phyloP scores from a whole-genome alignment of 1,139 yeast genomes.

The Suhomyces anneliseae region DNA sequence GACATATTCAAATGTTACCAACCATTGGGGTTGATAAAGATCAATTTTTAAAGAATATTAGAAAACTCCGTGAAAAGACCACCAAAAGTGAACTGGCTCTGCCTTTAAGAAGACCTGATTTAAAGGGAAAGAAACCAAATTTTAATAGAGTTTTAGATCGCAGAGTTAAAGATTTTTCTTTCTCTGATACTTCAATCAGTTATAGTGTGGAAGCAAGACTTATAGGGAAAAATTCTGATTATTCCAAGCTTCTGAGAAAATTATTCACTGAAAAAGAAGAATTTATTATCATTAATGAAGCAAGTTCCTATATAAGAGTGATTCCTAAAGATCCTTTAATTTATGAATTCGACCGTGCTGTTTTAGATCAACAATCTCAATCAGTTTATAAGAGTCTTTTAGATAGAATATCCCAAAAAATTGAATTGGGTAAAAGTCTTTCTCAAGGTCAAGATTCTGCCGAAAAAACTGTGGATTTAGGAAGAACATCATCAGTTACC shows the following conservation, averaged over 20 bases:
- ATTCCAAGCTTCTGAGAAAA: constrained; percentile 17
- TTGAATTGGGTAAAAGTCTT: constrained; percentile 17
- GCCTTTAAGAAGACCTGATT: not conserved
- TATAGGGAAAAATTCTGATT: constrained; percentile 34
- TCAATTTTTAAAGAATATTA: constrained; percentile 23
- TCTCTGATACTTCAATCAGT: constrained; percentile 33
- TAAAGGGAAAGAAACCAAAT: constrained; percentile 8
- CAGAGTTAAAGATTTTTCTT: constrained; percentile 30
- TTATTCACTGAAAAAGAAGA: constrained; percentile 18
- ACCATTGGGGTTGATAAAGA: constrained; percentile 32
- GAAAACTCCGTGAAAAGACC: constrained; percentile 16
- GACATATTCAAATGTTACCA: constrained; percentile 37
- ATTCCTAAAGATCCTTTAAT: constrained; percentile 20
- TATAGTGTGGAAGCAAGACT: constrained; percentile 39
- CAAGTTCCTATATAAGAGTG: constrained; percentile 23
- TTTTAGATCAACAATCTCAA: constrained; percentile 14
- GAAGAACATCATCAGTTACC: constrained; percentile 13
- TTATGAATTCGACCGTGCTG: constrained; percentile 12
- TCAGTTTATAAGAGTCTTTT: constrained; percentile 18
- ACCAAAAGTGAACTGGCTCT: not conserved
- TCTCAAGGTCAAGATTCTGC: constrained; percentile 4
- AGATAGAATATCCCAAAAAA: constrained; percentile 16
- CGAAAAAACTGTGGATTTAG: constrained; percentile 2
- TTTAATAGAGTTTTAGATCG: constrained; percentile 18
- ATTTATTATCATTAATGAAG: constrained; percentile 24